Percentiles rank a stretch among this genome's conserved stretches.
Conservation (phyloP, 768 basidiomycete genomes). For the Pleurotus ostreatus region DNA sequence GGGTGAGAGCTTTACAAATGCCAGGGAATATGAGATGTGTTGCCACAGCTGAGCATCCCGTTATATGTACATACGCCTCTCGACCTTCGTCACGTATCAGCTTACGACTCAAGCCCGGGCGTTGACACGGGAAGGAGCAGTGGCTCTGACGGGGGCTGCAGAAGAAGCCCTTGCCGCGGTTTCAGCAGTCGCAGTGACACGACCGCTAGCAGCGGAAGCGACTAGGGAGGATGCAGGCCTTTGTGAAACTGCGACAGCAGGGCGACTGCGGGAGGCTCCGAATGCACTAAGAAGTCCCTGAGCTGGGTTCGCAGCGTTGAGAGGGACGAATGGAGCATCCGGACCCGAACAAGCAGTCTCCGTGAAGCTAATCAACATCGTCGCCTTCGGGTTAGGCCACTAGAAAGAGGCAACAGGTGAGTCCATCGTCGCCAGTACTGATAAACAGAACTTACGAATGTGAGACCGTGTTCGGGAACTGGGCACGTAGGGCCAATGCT, state of each 20-base stretch:
- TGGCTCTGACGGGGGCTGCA: neutral
- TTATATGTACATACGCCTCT: too few relatives aligned
- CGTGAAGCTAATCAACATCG: neutral
- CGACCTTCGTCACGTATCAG: too few relatives aligned
- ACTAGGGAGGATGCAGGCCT: neutral
- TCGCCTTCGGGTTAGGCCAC: conserved; percentile 1
- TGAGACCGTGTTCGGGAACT: neutral
- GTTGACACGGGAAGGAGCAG: neutral
- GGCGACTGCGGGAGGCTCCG: neutral
- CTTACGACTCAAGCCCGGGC: neutral
- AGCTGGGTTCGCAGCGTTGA: neutral
- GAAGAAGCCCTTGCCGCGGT: neutral
- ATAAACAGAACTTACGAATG: neutral
- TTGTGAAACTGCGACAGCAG: neutral
- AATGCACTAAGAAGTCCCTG: neutral
- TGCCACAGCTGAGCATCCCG: too few relatives aligned
- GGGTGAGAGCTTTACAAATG: too few relatives aligned
- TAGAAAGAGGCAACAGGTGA: neutral
- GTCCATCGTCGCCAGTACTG: neutral
- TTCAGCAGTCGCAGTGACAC: neutral
- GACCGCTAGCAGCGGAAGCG: neutral
- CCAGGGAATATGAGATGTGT: too few relatives aligned
- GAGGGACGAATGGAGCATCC: neutral
- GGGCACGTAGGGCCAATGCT: neutral
- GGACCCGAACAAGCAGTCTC: conserved; percentile 1